Conservation (phyloP, 2,329 filamentous ascomycete species). For the Magnaporthiopsis incrustans region DNA sequence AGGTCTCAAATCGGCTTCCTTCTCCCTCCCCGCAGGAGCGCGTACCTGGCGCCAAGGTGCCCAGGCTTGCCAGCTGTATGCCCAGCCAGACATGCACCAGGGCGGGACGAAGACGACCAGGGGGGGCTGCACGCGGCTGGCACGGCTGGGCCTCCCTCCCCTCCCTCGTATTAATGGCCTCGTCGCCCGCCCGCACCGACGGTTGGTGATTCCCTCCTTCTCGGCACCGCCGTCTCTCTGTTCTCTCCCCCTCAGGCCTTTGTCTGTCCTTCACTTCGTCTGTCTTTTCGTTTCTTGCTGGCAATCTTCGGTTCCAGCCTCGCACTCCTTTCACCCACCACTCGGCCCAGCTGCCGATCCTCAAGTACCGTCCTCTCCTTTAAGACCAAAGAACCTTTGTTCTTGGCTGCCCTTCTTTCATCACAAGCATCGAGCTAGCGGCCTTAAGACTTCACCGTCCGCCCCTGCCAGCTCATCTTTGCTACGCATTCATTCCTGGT, state of each 20-base stretch:
- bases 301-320: neutral
- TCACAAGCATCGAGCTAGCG: neutral
- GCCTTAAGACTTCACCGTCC: neutral
- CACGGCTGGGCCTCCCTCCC: neutral
- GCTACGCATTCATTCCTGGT: neutral
- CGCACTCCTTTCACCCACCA: neutral
- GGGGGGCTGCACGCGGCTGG: neutral
- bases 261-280: neutral
- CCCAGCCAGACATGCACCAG: neutral
- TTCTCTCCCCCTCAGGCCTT: neutral
- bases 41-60: neutral
- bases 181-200: no score
- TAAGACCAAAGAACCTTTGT: constrained; percentile 1
- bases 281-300: neutral
- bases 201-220: neutral
- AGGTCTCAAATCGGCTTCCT: neutral
- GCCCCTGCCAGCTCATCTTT: neutral
- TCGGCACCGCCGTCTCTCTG: neutral
- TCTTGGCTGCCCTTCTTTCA: neutral
- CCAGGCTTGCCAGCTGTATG: neutral
- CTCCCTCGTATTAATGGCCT: neutral
- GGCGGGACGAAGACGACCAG: no score
- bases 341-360: constrained; percentile 2
- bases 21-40: neutral
- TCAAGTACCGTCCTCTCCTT: neutral